Percentiles rank a stretch among this genome's conserved stretches.
Conservation (phyloP, 371 early-diverging fungal genomes). For the Umbelopsis sp. region DNA sequence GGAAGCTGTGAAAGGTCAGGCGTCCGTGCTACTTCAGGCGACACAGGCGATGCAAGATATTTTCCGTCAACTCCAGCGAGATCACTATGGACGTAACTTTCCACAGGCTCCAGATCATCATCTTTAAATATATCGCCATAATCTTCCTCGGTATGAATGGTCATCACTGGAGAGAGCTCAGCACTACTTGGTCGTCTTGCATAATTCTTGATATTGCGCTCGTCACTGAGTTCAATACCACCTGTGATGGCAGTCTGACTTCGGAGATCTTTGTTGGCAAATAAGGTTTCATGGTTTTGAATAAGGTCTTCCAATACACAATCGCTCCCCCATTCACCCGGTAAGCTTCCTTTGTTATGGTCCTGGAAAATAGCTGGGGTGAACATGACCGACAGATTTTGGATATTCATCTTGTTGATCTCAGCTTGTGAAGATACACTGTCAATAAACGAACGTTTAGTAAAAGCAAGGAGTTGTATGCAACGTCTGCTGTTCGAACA, state of each 20-base stretch:
- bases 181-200: conserved; percentile 10
- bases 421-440: conserved; percentile 48
- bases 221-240: conserved; percentile 35
- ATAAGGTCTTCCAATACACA: conserved; percentile 55
- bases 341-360: conserved; percentile 49
- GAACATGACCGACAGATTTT: conserved; percentile 58
- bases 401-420: conserved; percentile 62
- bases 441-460: neutral
- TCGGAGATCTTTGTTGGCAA: conserved; percentile 50
- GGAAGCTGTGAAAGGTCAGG: neutral
- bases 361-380: conserved; percentile 69
- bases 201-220: conserved; percentile 8
- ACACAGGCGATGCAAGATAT: conserved; percentile 5
- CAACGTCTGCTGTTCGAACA: neutral
- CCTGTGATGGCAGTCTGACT: conserved; percentile 53
- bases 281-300: conserved; percentile 38
- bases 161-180: conserved; percentile 4
- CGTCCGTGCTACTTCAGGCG: neutral
- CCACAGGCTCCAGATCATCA: neutral
- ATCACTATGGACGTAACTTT: neutral
- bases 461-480: neutral
- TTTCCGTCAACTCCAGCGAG: neutral
- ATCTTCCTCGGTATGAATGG: conserved; percentile 3
- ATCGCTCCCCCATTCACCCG: conserved; percentile 51
- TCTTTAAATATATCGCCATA: neutral